Conservation (phyloP, 139 green algal species). For the Tetraselmis chui region DNA sequence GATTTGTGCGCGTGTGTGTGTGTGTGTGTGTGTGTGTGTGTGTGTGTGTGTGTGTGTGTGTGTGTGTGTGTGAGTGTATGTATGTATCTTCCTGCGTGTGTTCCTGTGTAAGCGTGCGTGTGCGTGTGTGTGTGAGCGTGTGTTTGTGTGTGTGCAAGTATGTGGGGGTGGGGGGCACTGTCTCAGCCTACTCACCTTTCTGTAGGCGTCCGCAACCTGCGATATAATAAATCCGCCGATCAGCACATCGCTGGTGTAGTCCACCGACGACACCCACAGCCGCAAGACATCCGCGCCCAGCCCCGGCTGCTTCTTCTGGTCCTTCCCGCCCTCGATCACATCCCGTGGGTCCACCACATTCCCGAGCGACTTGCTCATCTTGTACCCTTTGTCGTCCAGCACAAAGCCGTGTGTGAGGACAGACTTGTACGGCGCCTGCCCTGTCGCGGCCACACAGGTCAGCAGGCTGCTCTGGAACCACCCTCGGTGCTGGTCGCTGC, state of each 20-base stretch:
- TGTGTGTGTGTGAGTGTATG: too few relatives aligned
- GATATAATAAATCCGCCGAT: constrained; percentile 71
- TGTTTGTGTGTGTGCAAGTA: too few relatives aligned
- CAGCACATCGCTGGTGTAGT: constrained; percentile 91
- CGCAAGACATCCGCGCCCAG: constrained; percentile 92
- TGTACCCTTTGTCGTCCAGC: constrained; percentile 83
- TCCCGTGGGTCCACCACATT: constrained; percentile 91
- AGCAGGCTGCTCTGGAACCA: constrained; percentile 98
- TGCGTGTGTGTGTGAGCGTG: too few relatives aligned
- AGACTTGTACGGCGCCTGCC: constrained; percentile 76
- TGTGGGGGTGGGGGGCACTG: too few relatives aligned
- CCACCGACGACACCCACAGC: constrained; percentile 91
- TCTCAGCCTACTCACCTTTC: constrained; percentile 86
- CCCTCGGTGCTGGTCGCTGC: constrained; percentile 92
- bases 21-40: too few relatives aligned
- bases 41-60: too few relatives aligned
- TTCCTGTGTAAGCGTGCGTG: too few relatives aligned
- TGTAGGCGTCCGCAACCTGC: constrained; percentile 89
- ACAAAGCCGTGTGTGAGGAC: constrained; percentile 95
- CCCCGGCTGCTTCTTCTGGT: constrained; percentile 80
- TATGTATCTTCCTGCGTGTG: too few relatives aligned
- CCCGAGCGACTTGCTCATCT: constrained; percentile 91
- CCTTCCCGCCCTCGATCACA: constrained; percentile 87
- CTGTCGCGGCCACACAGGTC: constrained; percentile 82
- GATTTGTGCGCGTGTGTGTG: too few relatives aligned